Conservation (phyloP, 2,329 filamentous ascomycete genomes). For the Drechslerella coelobrocha region DNA sequence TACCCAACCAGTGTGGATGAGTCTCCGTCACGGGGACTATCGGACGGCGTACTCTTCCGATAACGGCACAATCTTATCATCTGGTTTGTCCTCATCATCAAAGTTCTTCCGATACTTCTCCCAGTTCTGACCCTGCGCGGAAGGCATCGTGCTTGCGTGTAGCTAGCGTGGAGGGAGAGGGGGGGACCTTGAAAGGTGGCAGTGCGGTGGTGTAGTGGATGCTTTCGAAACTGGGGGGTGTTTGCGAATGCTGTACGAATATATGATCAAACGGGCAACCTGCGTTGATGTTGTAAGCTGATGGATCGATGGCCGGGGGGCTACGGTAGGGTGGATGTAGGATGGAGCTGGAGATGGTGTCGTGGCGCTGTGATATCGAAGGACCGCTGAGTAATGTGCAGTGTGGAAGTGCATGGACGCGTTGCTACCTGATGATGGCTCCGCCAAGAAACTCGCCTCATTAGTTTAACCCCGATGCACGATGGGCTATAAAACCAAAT, state of each 20-base stretch:
- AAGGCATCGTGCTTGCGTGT: slow-evolving; percentile 69
- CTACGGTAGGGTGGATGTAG: slow-evolving; percentile 10
- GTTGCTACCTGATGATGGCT: slow-evolving; percentile 44
- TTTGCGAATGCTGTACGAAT: background rate
- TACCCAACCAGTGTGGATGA: slow-evolving; percentile 5
- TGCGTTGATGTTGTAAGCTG: background rate
- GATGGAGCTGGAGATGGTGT: slow-evolving; percentile 34
- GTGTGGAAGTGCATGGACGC: slow-evolving; percentile 28
- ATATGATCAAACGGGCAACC: background rate
- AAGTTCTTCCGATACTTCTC: slow-evolving; percentile 99
- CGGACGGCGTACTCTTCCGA: slow-evolving; percentile 80
- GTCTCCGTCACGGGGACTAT: slow-evolving; percentile 1
- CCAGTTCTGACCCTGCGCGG: slow-evolving; percentile 91
- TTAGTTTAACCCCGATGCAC: slow-evolving; percentile 11
- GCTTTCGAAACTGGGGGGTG: background rate
- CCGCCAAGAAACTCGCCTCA: slow-evolving; percentile 42
- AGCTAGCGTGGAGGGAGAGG: slow-evolving; percentile 43
- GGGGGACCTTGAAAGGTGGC: slow-evolving; percentile 32
- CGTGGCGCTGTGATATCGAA: slow-evolving; percentile 29
- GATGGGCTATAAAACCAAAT: background rate
- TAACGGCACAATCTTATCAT: slow-evolving; percentile 99
- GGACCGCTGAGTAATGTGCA: slow-evolving; percentile 45
- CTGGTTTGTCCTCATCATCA: slow-evolving; percentile 93
- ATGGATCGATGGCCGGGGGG: slow-evolving; percentile 19
- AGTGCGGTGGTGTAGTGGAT: slow-evolving; percentile 1